These are phyloP conservation scores for Spizellomyces sp. DNA, from an alignment of 192 early-diverging fungal genomes.

Conservation along the genomic window DNA sequence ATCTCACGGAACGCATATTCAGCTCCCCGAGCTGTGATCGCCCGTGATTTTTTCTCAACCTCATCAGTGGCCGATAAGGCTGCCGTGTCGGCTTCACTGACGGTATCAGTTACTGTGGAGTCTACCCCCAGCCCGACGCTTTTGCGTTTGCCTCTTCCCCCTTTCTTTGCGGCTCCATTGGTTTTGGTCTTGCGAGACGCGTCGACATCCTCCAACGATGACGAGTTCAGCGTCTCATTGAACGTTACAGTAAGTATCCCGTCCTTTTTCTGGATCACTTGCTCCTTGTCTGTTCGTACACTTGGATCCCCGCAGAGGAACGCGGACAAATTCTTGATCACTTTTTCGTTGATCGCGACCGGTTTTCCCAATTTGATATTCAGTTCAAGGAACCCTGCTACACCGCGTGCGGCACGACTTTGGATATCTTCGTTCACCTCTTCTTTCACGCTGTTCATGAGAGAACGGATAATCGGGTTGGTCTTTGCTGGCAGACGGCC, in stretches of 20 bases:
- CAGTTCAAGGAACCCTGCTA: constrained; percentile 59
- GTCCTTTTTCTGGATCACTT: constrained; percentile 25
- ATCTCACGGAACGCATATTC: constrained; percentile 55
- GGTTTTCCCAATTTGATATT: constrained; percentile 54
- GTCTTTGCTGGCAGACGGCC: constrained; percentile 79
- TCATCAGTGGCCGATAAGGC: constrained; percentile 24
- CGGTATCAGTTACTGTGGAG: not conserved
- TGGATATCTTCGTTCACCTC: constrained; percentile 62
- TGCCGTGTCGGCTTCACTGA: constrained; percentile 10
- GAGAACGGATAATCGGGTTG: constrained; percentile 78
- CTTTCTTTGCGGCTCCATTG: constrained; percentile 1
- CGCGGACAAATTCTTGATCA: constrained; percentile 83
- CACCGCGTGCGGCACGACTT: constrained; percentile 54
- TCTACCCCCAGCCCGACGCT: not conserved
- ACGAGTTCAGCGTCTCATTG: constrained; percentile 2
- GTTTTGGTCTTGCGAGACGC: not conserved
- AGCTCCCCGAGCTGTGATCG: constrained; percentile 47
- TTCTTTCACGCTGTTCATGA: constrained; percentile 85
- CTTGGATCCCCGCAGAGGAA: constrained; percentile 82
- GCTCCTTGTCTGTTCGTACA: constrained; percentile 13
- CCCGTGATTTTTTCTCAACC: constrained; percentile 19
- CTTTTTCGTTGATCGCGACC: constrained; percentile 70
- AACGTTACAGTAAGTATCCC: constrained; percentile 28
- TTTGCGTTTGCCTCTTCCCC: constrained; percentile 13
- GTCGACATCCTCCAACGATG: not conserved